Evolutionary conservation across 1,284 basidiomycete species (phyloP).

Genomic region (Golubevia pallescens): DNA sequence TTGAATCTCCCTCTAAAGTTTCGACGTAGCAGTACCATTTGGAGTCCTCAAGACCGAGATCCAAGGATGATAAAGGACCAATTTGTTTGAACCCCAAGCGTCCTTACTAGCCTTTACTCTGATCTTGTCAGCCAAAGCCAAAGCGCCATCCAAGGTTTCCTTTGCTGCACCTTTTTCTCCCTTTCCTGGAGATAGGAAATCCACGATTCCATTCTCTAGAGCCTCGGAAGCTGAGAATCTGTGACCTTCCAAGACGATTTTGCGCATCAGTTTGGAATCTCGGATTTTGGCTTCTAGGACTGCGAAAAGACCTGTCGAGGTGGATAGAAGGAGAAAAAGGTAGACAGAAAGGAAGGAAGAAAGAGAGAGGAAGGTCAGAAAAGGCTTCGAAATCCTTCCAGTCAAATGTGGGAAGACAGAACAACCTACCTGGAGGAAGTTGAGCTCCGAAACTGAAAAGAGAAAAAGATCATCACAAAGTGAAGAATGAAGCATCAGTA

Average conservation of each 20-base stretch:
- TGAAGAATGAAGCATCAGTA: neutral
- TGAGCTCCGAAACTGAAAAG: constrained; percentile 22
- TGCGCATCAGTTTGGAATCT: constrained; percentile 72
- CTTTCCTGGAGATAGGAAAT: constrained; percentile 71
- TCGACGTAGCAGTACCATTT: too few relatives aligned
- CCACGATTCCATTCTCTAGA: constrained; percentile 74
- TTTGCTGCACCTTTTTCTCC: constrained; percentile 67
- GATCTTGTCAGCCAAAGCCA: constrained; percentile 65
- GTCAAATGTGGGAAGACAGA: neutral
- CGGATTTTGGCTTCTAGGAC: constrained; percentile 75
- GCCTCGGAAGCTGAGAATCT: constrained; percentile 81
- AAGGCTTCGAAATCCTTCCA: constrained; percentile 70
- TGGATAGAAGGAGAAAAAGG: too few relatives aligned
- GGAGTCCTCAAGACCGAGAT: too few relatives aligned
- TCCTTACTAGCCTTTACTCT: constrained; percentile 66
- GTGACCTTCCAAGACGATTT: constrained; percentile 81
- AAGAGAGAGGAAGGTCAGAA: constrained; percentile 81
- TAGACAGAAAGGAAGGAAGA: constrained; percentile 69
- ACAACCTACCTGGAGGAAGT: constrained; percentile 25
- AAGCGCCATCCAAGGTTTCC: constrained; percentile 69
- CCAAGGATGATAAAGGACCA: constrained; percentile 22
- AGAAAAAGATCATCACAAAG: neutral
- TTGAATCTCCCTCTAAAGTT: too few relatives aligned
- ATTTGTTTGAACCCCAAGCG: constrained; percentile 69
- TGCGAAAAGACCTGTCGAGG: constrained; percentile 64